Evolutionary conservation across 2,329 filamentous ascomycete genomes (phyloP), one percentile per base, ranked within the genome.

Genomic region (Penicillium sp.): DNA sequence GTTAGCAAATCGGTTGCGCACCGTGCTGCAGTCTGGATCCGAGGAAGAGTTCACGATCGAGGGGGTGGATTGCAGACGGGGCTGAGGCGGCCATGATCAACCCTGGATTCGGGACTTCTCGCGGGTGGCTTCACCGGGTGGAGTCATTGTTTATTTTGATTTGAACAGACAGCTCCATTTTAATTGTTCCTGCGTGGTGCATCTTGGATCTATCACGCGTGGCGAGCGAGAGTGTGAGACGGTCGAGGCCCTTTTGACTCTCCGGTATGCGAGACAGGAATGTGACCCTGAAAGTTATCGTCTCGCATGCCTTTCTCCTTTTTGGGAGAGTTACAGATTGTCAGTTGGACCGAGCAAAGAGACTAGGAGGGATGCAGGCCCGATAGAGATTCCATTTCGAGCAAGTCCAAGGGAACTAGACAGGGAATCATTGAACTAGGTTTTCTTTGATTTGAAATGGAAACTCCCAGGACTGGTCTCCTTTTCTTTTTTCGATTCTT

Each of bases 1-100:
- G 8, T 17, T n/a, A 28, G 47, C 47, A 48, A 52, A 53, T 53
- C 50, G 48, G 50, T 42, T 40, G 35, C 20, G 28, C 32, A 45
- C 43, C 45, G 39, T 20, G 11, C 6, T 11, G 9, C 12, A 11
- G 25, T 5, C 6, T 27, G 25, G 25, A 4, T n/a, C 25, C 12
- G 6, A 27, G n/a, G 12, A 11, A 11, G 25, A 5, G 25, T n/a
- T 4, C 9, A 27, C 25, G 25, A 27, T 13, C 25, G n/a, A 27
- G 25, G 25, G 25, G 22, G 11, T 4, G 25, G 6, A n/a, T 27
- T 11, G 25, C 4, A 27, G 12, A n/a, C 25, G 9, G 25, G 25
- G 25, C 25, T 30, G 20, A 37, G 35, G 35, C 14, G 16, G 20
- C 35, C 20, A 22, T 17, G 35, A 37, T 22, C 18, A 9, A 22